Evolutionary conservation across 768 basidiomycete species (phyloP), one percentile per base, ranked within the genome.

Genomic region (Lactarius evosmus): DNA sequence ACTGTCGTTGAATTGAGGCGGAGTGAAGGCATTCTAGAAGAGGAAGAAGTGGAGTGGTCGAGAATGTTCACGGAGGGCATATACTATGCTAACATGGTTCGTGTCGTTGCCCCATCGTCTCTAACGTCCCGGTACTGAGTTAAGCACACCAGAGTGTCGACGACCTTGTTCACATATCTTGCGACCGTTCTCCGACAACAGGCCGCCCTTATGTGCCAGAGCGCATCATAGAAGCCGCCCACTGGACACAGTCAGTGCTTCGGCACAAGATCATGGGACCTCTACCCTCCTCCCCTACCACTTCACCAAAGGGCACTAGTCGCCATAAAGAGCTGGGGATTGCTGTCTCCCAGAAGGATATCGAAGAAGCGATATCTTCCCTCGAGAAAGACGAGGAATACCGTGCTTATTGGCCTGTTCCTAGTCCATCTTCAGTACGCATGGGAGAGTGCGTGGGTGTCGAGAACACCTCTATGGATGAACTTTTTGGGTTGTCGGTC

Each of bases 71-170:
- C 80, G 46, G 76, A 83, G 29, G 89, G 89, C 11, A 91, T 96
- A 7, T 88, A 93, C 74, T 96, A 95, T 72, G 77, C 82, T 5
- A 92, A 95, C 71, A 90, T 96, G 89, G 93, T 92, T 65, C 54
- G 80, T 74, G 32, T 36, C 7, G 38, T 57, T 41, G 33, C 40
- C 32, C n/a, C 22, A 38, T 17, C 52, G 71, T 6, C 69, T 41
- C 25, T 12, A 49, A 49, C 22, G 22, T 46, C 44, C 14, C 38
- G 32, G 27, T 41, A 33, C 46, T 67, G 52, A 71, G 62, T 30
- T 41, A 65, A 50, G 61, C 56, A 46, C 40, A 66, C 6, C 70
- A 95, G 93, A 76, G 82, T 14, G 84, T 90, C 71, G 93, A 95
- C 29, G 90, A 95, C 71, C 78, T 96, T 33, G 83, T 91, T 44